Evolutionary conservation across 441 rosid genomes (phyloP), one percentile per base, ranked within the genome.

Genomic region (Bruguiera hainesii): DNA sequence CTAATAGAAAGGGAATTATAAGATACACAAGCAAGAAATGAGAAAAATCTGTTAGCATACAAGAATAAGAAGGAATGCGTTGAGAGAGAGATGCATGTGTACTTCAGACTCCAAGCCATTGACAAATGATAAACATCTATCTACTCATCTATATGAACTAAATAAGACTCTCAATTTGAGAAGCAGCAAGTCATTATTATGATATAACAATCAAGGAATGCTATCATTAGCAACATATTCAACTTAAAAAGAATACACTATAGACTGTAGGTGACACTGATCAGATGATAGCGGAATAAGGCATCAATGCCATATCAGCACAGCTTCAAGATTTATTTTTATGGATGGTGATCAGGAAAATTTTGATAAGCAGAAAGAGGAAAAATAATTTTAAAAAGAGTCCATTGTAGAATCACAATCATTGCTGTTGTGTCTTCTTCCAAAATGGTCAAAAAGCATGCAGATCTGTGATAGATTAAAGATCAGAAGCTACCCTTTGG

Each of bases 81-180:
- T 35, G 25, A 3, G 46, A 37, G 9, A 15, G 9, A 13, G 10
- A 66, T 52, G 25, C 7, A 26, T 18, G 62, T 21, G 16, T 18
- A 25, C 15, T 71, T 51, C 68, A 19, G 20, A 61, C 60, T 65
- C 51, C 25, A 69, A 50, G 23, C 33, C 59, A 60, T 3, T 30
- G 35, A 61, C 55, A 13, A 19, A 35, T 4, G 23, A 30, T 16
- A 31, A 23, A 31, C 46, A 42, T 42, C 48, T 42, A 42, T 42
- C 48, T 11, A 42, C 16, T 42, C 16, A 11, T 42, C 16, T 42
- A 42, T 42, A 11, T 42, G 16, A 42, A 42, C 48, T 3, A 42
- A 42, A 42, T 11, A 42, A 11, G 0, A 11, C 48, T 39, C 46
- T 10, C 4, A 42, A 11, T 42, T 42, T 42, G 48, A 13, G 18